phyloP scores from a whole-genome alignment of 345 rosid species.

The Stellera chamaejasme region DNA sequence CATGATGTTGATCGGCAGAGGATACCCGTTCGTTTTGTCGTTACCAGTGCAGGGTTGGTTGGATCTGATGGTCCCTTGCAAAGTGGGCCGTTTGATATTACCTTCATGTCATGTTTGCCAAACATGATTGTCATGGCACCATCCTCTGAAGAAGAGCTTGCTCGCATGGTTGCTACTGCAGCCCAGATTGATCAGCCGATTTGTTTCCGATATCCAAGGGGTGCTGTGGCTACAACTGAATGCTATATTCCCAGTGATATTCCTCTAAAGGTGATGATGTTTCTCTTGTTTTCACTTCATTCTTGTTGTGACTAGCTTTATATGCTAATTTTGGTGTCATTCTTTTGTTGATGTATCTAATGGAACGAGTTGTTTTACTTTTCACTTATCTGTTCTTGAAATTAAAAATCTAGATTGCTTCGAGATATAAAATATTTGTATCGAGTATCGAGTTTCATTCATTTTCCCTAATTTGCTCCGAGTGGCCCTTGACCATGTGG shows the following conservation, averaged over 20 bases:
- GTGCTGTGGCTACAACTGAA: slow-evolving; percentile 46
- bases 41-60: slow-evolving; percentile 85
- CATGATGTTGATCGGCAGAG: slow-evolving; percentile 89
- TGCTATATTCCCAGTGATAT: slow-evolving; percentile 39
- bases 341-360: too few species aligned
- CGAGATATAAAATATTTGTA: too few species aligned
- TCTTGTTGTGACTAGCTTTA: too few species aligned
- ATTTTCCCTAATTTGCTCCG: too few species aligned
- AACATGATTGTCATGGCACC: slow-evolving; percentile 99
- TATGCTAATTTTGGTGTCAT: too few species aligned
- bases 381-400: too few species aligned
- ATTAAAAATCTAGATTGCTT: too few species aligned
- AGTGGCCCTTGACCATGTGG: too few species aligned
- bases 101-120: slow-evolving; percentile 94
- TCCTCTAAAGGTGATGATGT: slow-evolving; percentile 59
- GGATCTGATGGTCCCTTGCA: slow-evolving; percentile 84
- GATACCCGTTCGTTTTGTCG: slow-evolving; percentile 81
- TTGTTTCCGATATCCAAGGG: slow-evolving; percentile 90
- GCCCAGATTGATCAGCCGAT: slow-evolving; percentile 53
- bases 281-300: not conserved
- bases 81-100: slow-evolving; percentile 84
- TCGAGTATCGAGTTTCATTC: too few species aligned
- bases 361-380: too few species aligned
- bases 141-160: slow-evolving; percentile 77
- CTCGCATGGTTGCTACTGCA: slow-evolving; percentile 89